Evolutionary conservation across 148 eudicot species (phyloP).

Genomic region (Persicaria maculosa): DNA sequence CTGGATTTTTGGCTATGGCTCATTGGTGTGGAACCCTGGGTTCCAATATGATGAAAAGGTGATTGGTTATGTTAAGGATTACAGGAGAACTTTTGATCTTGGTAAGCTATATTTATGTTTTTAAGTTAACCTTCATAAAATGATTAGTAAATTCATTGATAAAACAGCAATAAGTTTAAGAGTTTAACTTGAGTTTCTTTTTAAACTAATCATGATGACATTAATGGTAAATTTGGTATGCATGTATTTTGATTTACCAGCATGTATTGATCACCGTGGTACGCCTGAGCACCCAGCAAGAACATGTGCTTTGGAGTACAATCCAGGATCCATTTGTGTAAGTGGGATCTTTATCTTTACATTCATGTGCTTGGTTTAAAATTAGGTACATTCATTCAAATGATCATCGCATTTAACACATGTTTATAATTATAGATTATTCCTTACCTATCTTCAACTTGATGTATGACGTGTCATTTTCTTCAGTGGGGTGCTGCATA

Average conservation of each 20-base stretch:
- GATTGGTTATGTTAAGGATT: slow-evolving; percentile 81
- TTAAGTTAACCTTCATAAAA: too few species aligned
- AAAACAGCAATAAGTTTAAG: background rate
- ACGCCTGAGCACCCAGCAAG: slow-evolving; percentile 93
- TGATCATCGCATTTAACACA: background rate
- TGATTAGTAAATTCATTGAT: too few species aligned
- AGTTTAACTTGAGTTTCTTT: background rate
- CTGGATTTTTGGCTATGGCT: slow-evolving; percentile 97
- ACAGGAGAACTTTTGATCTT: slow-evolving; percentile 77
- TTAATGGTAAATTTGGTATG: background rate
- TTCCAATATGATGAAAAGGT: slow-evolving; percentile 85
- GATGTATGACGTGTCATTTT: slow-evolving; percentile 10
- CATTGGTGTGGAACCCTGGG: slow-evolving; percentile 97
- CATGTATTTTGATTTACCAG: slow-evolving; percentile 31
- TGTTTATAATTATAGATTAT: too few species aligned
- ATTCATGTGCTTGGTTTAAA: background rate
- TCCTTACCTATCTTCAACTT: background rate
- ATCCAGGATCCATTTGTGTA: slow-evolving; percentile 78
- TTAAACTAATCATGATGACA: background rate
- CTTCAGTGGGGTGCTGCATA: slow-evolving; percentile 93
- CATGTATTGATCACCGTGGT: slow-evolving; percentile 96
- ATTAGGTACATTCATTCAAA: background rate
- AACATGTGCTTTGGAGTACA: slow-evolving; percentile 79
- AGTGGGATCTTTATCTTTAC: slow-evolving; percentile 19
- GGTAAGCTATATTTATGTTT: slow-evolving; percentile 35